Conservation (phyloP, 2,329 filamentous ascomycete genomes). For the Fusarium duplospermum region DNA sequence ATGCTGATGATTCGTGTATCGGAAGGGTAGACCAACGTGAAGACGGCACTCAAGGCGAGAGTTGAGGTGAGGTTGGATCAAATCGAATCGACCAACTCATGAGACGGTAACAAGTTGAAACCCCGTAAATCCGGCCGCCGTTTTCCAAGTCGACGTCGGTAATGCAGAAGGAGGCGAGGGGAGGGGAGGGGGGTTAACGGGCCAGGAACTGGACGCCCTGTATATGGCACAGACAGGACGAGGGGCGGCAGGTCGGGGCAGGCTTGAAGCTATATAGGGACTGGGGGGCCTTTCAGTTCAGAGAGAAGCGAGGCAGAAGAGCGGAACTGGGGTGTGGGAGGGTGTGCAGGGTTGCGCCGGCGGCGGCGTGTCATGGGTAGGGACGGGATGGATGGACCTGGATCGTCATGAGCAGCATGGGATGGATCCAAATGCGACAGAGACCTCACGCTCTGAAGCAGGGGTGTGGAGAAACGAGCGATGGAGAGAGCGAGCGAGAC, state of each 20-base stretch:
- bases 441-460: conserved; percentile 11
- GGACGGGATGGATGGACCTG: conserved; percentile 21
- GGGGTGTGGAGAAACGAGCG: conserved; percentile 4
- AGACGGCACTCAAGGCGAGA: conserved; percentile 22
- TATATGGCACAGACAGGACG: conserved; percentile 35
- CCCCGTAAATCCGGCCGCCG: conserved; percentile 22
- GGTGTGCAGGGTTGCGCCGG: conserved; percentile 19
- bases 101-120: conserved; percentile 1
- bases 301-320: conserved; percentile 15
- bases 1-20: not conserved
- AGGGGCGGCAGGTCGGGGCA: conserved; percentile 32
- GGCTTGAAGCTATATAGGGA: conserved; percentile 46
- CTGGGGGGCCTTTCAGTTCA: conserved; percentile 24
- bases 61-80: conserved; percentile 4
- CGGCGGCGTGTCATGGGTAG: conserved; percentile 7
- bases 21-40: conserved; percentile 33
- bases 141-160: conserved; percentile 24
- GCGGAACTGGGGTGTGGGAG: conserved; percentile 22
- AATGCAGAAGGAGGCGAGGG: conserved; percentile 4
- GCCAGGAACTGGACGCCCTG: conserved; percentile 43
- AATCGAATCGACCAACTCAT: conserved; percentile 6
- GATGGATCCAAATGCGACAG: conserved; percentile 17
- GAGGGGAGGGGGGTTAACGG: conserved; percentile 18
- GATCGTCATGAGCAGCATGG: conserved; percentile 33
- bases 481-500: not conserved